These are phyloP conservation scores for Cynanchum wilfordii DNA, from an alignment of 257 asterid species.

Conservation along the genomic window DNA sequence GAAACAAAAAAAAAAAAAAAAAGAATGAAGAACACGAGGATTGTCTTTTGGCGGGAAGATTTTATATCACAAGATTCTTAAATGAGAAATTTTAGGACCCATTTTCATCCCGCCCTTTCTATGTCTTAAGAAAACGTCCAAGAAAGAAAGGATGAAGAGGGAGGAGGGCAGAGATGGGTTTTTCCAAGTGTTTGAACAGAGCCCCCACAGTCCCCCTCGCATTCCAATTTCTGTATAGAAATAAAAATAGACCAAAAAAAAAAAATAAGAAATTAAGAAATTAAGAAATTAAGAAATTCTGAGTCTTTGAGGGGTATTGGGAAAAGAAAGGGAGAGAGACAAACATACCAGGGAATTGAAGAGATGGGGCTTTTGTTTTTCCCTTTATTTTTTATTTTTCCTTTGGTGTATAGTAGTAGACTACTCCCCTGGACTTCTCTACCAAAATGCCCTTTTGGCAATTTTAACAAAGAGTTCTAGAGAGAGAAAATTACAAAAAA, in stretches of 20 bases:
- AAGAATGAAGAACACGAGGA: not conserved
- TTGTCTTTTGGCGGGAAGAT: constrained; percentile 25
- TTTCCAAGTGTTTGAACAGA: constrained; percentile 43
- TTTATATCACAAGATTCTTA: constrained; percentile 1
- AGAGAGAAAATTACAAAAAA: not conserved
- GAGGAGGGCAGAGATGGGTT: constrained; percentile 12
- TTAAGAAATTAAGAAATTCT: no score
- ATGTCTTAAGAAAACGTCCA: constrained; percentile 20
- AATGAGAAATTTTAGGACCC: constrained; percentile 18
- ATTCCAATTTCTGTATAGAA: constrained; percentile 10
- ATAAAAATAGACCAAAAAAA: constrained; percentile 1
- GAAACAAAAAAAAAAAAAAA: not conserved
- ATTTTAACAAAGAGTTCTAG: not conserved
- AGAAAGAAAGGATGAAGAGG: constrained; percentile 11
- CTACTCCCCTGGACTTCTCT: not conserved
- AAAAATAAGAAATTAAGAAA: not conserved
- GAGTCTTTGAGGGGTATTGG: constrained; percentile 16
- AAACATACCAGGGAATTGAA: constrained; percentile 43
- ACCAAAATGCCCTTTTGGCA: constrained; percentile 4
- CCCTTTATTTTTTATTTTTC: no score
- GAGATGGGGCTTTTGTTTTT: constrained; percentile 31
- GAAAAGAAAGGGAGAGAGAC: constrained; percentile 9
- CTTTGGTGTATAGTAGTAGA: constrained; percentile 2
- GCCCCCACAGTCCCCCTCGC: constrained; percentile 32
- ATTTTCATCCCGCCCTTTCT: constrained; percentile 47